A percentile compares a stretch with the other conserved stretches of the same genome.
Conservation (phyloP, 2,329 filamentous ascomycete species). For the Ophiosphaerella narmari region DNA sequence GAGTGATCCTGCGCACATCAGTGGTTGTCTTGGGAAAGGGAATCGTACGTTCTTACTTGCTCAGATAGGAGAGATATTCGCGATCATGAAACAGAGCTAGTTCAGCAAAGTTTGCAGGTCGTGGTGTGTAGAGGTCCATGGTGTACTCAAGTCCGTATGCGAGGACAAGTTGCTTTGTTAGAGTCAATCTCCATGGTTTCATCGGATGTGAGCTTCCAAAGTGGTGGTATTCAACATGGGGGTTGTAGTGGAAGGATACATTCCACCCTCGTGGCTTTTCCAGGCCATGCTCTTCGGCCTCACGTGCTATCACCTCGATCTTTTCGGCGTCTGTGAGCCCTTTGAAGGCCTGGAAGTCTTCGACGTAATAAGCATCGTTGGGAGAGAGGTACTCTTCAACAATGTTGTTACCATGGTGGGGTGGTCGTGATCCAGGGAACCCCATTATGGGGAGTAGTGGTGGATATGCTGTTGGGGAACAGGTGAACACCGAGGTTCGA, state of each 20-base stretch:
- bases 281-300: constrained; percentile 69
- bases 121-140: constrained; percentile 91
- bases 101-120: constrained; percentile 85
- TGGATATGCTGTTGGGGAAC: not conserved
- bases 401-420: constrained; percentile 36
- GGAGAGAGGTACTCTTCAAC: constrained; percentile 44
- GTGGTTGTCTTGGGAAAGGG: constrained; percentile 5
- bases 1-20: constrained; percentile 48
- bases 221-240: constrained; percentile 92
- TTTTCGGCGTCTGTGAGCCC: constrained; percentile 42
- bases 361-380: constrained; percentile 30
- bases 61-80: constrained; percentile 90
- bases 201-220: constrained; percentile 97
- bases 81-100: constrained; percentile 82
- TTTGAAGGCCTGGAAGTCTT: constrained; percentile 40
- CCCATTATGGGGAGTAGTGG: constrained; percentile 19
- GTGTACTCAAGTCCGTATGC: constrained; percentile 94
- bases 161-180: constrained; percentile 93
- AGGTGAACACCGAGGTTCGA: not conserved
- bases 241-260: constrained; percentile 95
- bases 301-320: constrained; percentile 57
- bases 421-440: constrained; percentile 15
- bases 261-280: constrained; percentile 81
- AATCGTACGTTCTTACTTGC: constrained; percentile 30
- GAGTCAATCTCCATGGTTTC: constrained; percentile 96